These are phyloP conservation scores for Tuctoria greenei DNA, from an alignment of 176 grass and related monocot genomes.

Conservation along the genomic window DNA sequence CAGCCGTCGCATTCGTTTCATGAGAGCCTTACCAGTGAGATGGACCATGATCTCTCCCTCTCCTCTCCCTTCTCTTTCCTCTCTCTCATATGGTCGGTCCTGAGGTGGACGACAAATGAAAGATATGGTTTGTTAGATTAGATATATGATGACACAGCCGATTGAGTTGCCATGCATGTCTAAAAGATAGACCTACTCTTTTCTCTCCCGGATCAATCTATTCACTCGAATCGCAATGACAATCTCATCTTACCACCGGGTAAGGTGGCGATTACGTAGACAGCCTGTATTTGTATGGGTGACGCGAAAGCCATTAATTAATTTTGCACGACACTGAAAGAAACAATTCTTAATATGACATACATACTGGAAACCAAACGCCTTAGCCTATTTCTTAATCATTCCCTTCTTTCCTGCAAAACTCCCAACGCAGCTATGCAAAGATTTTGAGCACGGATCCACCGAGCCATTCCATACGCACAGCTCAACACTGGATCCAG, in stretches of 20 bases:
- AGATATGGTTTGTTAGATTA: conserved; percentile 58
- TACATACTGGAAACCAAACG: no score
- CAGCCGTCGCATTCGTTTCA: no score
- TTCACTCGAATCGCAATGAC: neutral
- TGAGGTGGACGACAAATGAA: conserved; percentile 3
- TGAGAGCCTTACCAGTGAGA: neutral
- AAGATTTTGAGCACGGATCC: no score
- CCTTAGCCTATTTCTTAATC: no score
- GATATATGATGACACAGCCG: conserved; percentile 37
- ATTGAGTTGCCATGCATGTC: conserved; percentile 24
- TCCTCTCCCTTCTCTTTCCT: no score
- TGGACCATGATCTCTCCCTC: neutral
- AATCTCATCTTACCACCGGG: neutral
- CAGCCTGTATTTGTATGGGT: no score
- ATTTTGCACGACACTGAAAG: no score
- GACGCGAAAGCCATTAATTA: no score
- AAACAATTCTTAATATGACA: no score
- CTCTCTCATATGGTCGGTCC: neutral
- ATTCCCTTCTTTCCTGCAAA: no score
- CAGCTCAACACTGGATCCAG: conserved; percentile 2
- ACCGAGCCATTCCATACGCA: neutral
- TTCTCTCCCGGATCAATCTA: neutral
- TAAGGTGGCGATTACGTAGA: neutral
- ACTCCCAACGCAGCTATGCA: no score
- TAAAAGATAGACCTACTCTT: conserved; percentile 34